Conservation (phyloP, 179 eudicot species). For the Spinacia oleracea region DNA sequence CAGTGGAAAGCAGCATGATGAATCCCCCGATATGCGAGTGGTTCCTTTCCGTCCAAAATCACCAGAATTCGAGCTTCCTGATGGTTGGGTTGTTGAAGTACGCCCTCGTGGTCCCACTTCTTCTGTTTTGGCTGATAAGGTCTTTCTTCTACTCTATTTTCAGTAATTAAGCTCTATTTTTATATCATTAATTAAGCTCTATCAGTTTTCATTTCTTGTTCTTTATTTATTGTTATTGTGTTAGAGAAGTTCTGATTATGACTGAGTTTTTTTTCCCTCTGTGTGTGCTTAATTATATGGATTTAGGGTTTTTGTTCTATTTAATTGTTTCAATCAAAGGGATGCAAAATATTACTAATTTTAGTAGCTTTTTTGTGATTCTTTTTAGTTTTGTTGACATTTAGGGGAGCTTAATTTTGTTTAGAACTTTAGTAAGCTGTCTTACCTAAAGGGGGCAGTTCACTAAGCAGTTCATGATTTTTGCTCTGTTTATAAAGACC, state of each 20-base stretch:
- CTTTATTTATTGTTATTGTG: not conserved
- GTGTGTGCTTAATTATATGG: not conserved
- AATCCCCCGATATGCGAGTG: conserved; percentile 36
- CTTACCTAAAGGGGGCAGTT: too few relatives aligned
- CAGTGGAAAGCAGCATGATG: not conserved
- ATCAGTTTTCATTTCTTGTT: not conserved
- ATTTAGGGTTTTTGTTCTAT: not conserved
- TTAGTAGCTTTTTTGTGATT: not conserved
- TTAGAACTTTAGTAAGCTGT: too few relatives aligned
- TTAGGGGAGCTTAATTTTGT: not conserved
- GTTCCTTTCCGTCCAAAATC: conserved; percentile 24
- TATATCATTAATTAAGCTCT: too few relatives aligned
- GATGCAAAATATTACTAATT: too few relatives aligned
- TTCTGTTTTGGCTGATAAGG: conserved; percentile 48
- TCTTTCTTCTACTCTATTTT: conserved; percentile 20
- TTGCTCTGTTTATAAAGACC: not conserved
- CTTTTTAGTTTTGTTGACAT: not conserved
- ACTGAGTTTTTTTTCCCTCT: not conserved
- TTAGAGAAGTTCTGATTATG: not conserved
- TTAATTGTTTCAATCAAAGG: not conserved
- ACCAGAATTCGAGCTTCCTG: conserved; percentile 48
- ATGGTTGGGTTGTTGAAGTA: conserved; percentile 72
- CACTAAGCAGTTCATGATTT: too few relatives aligned
- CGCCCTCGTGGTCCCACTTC: conserved; percentile 44
- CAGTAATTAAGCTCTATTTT: not conserved